Evolutionary conservation across 2,329 filamentous ascomycete species (phyloP), one percentile per base, ranked within the genome.

Genomic region (Parascedosporium putredinis): DNA sequence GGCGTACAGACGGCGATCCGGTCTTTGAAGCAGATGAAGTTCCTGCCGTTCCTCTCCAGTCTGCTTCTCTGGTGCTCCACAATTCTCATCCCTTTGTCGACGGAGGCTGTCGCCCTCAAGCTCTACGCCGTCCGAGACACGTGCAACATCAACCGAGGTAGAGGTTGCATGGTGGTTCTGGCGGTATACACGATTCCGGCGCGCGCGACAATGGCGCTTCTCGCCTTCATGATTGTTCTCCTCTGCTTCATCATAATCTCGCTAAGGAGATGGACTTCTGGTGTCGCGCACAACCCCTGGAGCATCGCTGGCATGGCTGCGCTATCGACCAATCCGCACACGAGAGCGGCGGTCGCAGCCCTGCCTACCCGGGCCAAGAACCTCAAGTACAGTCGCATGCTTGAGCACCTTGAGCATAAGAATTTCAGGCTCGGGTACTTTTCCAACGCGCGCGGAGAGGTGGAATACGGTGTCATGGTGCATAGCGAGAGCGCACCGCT

Each of bases 271-370:
- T 68, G 64, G 61, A 55, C 58, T 9, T 70, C 68, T 0, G 69
- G 69, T 1, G 52, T 72, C 14, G 54, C 57, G n/a, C 58, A 60
- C 14, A 64, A 67, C 43, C 69, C 69, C 2, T 72, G 69, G 69
- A 68, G 58, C 51, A 55, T 71, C 3, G 60, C 60, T 1, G 59
- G 63, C 0, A 64, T 69, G 49, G 63, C 63, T 0, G 58, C 61
- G 1, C 58, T 72, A 2, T 58, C 60, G 1, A 56, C 59, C 2
- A 61, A 64, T 49, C 42, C 56, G 9, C 56, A 60, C 10, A 55
- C 67, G 5, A 58, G 59, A 16, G 51, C 59, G 7, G 46, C 47
- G 49, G 45, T 27, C 10, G 49, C 51, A 2, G 54, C 59, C 51
- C 52, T 51, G 29, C 45, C 47, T 6, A 24, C 22, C 3, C 18